phyloP scores from a whole-genome alignment of 495 filamentous ascomycete genomes.

The Xylaria bambusicola region DNA sequence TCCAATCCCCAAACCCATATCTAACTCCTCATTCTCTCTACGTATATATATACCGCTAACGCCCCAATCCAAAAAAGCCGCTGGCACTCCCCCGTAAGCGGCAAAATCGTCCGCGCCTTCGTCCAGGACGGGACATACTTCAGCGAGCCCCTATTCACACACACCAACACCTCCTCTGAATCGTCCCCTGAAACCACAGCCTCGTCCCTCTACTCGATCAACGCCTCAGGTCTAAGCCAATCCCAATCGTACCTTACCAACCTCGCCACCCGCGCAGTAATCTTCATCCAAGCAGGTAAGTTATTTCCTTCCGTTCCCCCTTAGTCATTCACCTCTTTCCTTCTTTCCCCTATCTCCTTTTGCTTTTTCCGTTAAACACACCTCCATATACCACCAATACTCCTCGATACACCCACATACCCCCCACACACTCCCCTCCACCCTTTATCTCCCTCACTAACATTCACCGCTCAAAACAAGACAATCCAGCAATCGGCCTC shows the following conservation, averaged over 20 bases:
- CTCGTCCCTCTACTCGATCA: conserved; percentile 25
- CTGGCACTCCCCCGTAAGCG: conserved; percentile 67
- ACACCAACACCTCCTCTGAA: conserved; percentile 24
- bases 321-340: no score
- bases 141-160: conserved; percentile 57
- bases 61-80: no score
- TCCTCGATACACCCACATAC: no score
- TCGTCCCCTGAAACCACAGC: conserved; percentile 8
- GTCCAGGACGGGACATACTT: conserved; percentile 69
- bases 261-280: conserved; percentile 60
- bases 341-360: no score
- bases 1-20: neutral
- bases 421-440: no score
- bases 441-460: no score
- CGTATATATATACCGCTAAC: no score
- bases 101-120: conserved; percentile 56
- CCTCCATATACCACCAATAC: no score
- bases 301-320: no score
- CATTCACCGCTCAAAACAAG: no score
- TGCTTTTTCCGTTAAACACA: no score
- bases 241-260: conserved; percentile 62
- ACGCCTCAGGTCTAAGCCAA: conserved; percentile 36
- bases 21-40: neutral
- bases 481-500: conserved; percentile 64
- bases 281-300: conserved; percentile 71